Evolutionary conservation across 2,329 filamentous ascomycete species (phyloP).

Genomic region (Magnaporthiopsis rhizophila): DNA sequence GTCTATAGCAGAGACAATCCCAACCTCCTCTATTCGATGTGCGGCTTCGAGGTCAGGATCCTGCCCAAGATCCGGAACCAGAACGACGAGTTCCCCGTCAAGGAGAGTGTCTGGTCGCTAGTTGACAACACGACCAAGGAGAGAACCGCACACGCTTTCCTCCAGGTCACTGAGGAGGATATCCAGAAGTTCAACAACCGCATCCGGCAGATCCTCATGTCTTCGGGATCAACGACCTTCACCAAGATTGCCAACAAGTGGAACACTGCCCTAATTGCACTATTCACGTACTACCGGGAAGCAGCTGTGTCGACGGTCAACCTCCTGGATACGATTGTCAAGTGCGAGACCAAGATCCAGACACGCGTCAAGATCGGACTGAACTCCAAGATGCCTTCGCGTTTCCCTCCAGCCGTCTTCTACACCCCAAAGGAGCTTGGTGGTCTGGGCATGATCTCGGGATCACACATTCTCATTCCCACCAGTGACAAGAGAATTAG

Average conservation of each 20-base stretch:
- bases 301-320: conserved; percentile 93
- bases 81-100: conserved; percentile 93
- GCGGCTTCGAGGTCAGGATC: conserved; percentile 93
- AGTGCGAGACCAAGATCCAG: conserved; percentile 99
- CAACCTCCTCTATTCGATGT: conserved; percentile 96
- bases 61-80: conserved; percentile 90
- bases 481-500: conserved; percentile 97
- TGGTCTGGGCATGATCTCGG: conserved; percentile 97
- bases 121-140: conserved; percentile 97
- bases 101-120: conserved; percentile 96
- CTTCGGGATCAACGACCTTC: conserved; percentile 97
- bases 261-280: conserved; percentile 94
- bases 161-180: conserved; percentile 96
- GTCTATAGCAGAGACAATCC: conserved; percentile 98
- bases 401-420: conserved; percentile 96
- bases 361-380: conserved; percentile 97
- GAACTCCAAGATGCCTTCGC: conserved; percentile 98
- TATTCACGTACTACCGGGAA: conserved; percentile 98
- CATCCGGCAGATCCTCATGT: conserved; percentile 98
- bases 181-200: conserved; percentile 99
- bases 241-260: conserved; percentile 99
- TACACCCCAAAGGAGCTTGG: conserved; percentile 98
- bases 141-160: conserved; percentile 91
- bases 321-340: conserved; percentile 93
- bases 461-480: conserved; percentile 94